Base-by-base conservation (phyloP, 495 filamentous ascomycete species). In the Hyaloscypha bicolor region DNA sequence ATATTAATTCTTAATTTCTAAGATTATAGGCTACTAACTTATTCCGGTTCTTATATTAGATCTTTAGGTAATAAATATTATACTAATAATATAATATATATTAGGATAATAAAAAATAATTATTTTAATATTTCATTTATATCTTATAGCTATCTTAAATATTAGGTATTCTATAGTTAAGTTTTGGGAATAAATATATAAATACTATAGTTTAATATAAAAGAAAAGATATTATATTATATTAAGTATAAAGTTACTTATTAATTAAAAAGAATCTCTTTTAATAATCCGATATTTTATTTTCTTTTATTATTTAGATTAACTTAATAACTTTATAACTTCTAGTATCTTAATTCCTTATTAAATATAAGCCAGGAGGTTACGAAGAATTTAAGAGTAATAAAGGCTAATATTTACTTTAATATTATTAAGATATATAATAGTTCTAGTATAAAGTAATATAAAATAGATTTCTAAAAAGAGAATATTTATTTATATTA, bases 31-130 rank as follows among this genome's bases (percentile, higher is more conserved):
- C 14, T 63, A 51, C 9, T 42, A 61, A 37, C 31, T 37, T 21
- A 22, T 35, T 55, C 11, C 9, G 56, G 65, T 33, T 42, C 65
- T 9, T 56, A 68, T 59, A 68, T 68, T 25, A 56, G 60, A n/a
- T 59, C 59, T 9, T 21, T 56, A 32, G 60, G 65, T 16, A 56
- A 60, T 5, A 59, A 59, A 11, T 57, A 57, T 21, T 68, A 56
- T 51, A 60, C 37, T 42, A 56, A 68, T 68, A 48, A 63, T n/a
- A 62, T 6, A 51, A 68, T 56, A 4, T 68, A 68, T 52, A 42
- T 58, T 32, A 35, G 37, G 3, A 63, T 52, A 5, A 56, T 68
- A 39, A 31, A 68, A 25, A 12, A 62, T 45, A 22, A 51, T 9
- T 68, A 68, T 51, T 68, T 68, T 45, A 59, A 55, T 29, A 61